Evolutionary conservation across 441 rosid genomes (phyloP).

Genomic region (Breynia disticha): DNA sequence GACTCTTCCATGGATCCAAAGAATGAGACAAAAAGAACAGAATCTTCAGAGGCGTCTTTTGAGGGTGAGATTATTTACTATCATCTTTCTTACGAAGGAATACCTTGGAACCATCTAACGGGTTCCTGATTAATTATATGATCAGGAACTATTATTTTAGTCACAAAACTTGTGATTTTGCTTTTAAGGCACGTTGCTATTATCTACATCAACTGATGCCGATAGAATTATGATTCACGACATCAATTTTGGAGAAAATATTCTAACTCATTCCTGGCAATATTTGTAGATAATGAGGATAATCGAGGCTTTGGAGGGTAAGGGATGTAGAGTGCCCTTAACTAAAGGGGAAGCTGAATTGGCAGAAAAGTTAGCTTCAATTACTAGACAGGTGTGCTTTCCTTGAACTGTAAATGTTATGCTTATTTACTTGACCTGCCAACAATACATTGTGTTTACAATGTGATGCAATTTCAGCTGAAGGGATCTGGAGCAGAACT

Average conservation of each 20-base stretch:
- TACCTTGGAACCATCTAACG: not conserved
- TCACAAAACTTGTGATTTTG: too few relatives aligned
- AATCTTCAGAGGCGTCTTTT: constrained; percentile 90
- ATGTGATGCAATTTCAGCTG: constrained; percentile 40
- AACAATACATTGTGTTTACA: constrained; percentile 13
- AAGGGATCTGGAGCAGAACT: constrained; percentile 98
- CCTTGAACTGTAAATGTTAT: not conserved
- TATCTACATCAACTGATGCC: not conserved
- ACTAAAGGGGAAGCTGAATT: constrained; percentile 83
- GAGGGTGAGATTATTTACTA: constrained; percentile 46
- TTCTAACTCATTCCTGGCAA: constrained; percentile 13
- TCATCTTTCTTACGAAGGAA: not conserved
- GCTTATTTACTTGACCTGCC: constrained; percentile 4
- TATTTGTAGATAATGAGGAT: constrained; percentile 76
- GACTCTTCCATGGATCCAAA: constrained; percentile 82
- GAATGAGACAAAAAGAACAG: constrained; percentile 90
- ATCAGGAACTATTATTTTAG: too few relatives aligned
- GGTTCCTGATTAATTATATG: too few relatives aligned
- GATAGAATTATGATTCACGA: too few relatives aligned
- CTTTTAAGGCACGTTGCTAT: not conserved
- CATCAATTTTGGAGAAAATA: too few relatives aligned
- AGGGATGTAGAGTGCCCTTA: constrained; percentile 78
- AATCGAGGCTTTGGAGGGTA: constrained; percentile 83
- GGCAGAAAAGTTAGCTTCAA: constrained; percentile 71
- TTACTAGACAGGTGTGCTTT: constrained; percentile 68